phyloP scores from a whole-genome alignment of 495 filamentous ascomycete genomes.

The Hyaloscypha hepaticicola region DNA sequence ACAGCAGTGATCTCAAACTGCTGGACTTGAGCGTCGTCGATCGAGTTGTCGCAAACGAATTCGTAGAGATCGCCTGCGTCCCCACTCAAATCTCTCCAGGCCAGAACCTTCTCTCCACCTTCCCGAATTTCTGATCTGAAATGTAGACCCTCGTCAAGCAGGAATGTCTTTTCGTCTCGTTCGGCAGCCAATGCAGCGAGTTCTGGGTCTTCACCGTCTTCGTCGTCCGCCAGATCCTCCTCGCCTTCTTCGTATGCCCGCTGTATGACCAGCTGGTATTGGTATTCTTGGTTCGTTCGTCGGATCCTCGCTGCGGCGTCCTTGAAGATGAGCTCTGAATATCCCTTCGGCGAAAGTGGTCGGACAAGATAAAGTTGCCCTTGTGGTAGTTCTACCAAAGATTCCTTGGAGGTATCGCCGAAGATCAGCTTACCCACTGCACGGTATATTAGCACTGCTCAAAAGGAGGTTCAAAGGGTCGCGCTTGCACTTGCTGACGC shows the following conservation, averaged over 20 bases:
- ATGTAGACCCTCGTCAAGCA: slow-evolving; percentile 87
- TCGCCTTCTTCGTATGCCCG: slow-evolving; percentile 97
- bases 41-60: slow-evolving; percentile 83
- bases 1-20: slow-evolving; percentile 81
- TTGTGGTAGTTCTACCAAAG: slow-evolving; percentile 89
- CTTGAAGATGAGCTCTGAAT: slow-evolving; percentile 98
- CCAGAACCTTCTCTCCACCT: slow-evolving; percentile 76
- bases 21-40: slow-evolving; percentile 66
- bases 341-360: slow-evolving; percentile 91
- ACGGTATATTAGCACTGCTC: slow-evolving; percentile 22
- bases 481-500: slow-evolving; percentile 16
- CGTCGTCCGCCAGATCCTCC: slow-evolving; percentile 80
- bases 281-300: slow-evolving; percentile 87
- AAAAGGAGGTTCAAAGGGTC: not conserved
- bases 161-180: slow-evolving; percentile 94
- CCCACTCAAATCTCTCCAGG: slow-evolving; percentile 93
- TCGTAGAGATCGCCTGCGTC: slow-evolving; percentile 93
- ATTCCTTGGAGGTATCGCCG: slow-evolving; percentile 87
- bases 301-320: slow-evolving; percentile 91
- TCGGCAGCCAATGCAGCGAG: slow-evolving; percentile 64
- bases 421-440: slow-evolving; percentile 90
- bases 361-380: slow-evolving; percentile 97
- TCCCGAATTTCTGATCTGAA: slow-evolving; percentile 81
- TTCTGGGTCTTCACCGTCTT: slow-evolving; percentile 75
- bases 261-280: slow-evolving; percentile 96